Percentiles rank a stretch among this genome's conserved stretches.
These are phyloP conservation scores for Pyrenochaeta sp. DNA, from an alignment of 2,329 filamentous ascomycete species.

Conservation along the genomic window DNA sequence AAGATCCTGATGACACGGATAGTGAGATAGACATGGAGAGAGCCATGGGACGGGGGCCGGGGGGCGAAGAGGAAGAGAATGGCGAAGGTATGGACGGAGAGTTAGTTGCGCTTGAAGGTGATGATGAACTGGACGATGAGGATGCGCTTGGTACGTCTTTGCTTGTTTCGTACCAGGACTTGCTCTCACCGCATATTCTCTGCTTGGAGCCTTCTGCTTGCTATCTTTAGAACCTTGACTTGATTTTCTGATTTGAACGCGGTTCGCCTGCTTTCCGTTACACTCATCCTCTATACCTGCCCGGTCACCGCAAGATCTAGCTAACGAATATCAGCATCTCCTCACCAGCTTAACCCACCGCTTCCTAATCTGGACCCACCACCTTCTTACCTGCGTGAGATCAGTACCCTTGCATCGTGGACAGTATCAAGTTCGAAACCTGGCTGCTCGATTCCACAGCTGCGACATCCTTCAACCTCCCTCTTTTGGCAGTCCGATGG, in stretches of 20 bases:
- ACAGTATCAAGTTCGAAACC: slow-evolving; percentile 84
- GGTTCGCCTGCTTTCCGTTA: not conserved
- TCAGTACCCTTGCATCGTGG: slow-evolving; percentile 83
- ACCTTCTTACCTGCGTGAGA: slow-evolving; percentile 73
- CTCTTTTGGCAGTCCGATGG: slow-evolving; percentile 89
- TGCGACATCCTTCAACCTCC: slow-evolving; percentile 75
- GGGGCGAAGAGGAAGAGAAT: slow-evolving; percentile 32
- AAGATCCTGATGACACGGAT: slow-evolving; percentile 31
- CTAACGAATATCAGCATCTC: slow-evolving; percentile 22
- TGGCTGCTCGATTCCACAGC: slow-evolving; percentile 78
- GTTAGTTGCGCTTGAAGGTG: slow-evolving; percentile 29
- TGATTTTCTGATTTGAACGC: not conserved
- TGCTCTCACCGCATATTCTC: not conserved
- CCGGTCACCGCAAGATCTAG: not conserved
- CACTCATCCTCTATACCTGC: not conserved
- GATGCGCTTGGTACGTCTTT: slow-evolving; percentile 30
- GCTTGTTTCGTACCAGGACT: not conserved
- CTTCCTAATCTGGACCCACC: slow-evolving; percentile 41
- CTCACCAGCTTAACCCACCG: slow-evolving; percentile 16
- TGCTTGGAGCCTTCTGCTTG: not conserved
- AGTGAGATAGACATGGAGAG: slow-evolving; percentile 35
- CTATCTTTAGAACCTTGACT: not conserved
- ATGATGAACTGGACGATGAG: slow-evolving; percentile 61
- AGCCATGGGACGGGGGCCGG: slow-evolving; percentile 7
- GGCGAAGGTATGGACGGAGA: slow-evolving; percentile 35